These are phyloP conservation scores for Casuarina cunninghamiana DNA, from an alignment of 306 rosid genomes.

Conservation along the genomic window DNA sequence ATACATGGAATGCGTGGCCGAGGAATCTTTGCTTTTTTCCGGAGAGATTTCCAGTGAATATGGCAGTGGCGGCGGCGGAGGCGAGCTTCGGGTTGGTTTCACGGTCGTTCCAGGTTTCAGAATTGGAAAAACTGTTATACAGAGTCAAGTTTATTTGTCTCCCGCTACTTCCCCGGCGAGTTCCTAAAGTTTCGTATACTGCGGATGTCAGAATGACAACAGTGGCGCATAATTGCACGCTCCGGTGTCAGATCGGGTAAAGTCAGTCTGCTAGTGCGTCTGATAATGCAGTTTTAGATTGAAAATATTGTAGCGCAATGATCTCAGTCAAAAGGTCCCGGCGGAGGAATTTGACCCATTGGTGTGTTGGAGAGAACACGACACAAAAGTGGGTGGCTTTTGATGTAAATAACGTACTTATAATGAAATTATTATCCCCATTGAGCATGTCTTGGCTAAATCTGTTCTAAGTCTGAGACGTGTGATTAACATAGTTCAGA, in stretches of 20 bases:
- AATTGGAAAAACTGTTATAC: constrained; percentile 64
- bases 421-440: neutral
- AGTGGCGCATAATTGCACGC: neutral
- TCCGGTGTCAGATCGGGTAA: neutral
- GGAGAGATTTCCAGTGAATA: constrained; percentile 30
- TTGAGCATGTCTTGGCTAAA: neutral
- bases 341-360: neutral
- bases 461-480: too few species aligned
- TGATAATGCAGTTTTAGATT: neutral
- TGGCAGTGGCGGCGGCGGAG: constrained; percentile 11
- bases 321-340: neutral
- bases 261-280: neutral
- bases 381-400: neutral
- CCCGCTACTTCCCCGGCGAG: constrained; percentile 32
- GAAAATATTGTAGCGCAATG: neutral
- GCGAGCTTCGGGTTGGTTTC: constrained; percentile 55
- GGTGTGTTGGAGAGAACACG: neutral
- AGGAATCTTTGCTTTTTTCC: constrained; percentile 37
- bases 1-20: constrained; percentile 76
- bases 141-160: constrained; percentile 77
- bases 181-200: neutral
- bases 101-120: constrained; percentile 91
- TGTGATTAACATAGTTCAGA: too few species aligned
- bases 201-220: neutral
- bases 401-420: neutral